Evolutionary conservation across 2,329 filamentous ascomycete species (phyloP), one percentile per base, ranked within the genome.

Genomic region (Diplodia mutila): DNA sequence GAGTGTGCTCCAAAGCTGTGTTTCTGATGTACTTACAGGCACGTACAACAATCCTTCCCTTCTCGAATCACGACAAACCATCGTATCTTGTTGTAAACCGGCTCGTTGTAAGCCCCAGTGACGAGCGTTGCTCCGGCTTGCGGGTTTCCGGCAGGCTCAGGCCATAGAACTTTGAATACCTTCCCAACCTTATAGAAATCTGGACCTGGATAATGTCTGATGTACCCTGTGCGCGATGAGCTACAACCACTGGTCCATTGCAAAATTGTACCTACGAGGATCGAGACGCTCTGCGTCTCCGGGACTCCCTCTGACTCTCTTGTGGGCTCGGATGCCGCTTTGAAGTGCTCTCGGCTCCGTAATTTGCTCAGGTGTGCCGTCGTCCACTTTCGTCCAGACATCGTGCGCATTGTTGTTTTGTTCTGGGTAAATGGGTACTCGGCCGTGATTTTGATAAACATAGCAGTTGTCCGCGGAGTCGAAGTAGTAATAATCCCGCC

Each of bases 61-160:
- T 63, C 63, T 11, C 65, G 61, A 18, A 69, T 57, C 4, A 68
- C 69, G 2, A 69, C 54, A 65, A 68, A 68, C 67, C 69, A 69
- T 16, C 69, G 67, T 21, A 69, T 64, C 21, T 68, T 69, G 25
- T 29, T 34, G 48, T 54, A 52, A 16, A 63, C 27, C 8, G 23
- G 21, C 9, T 67, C 49, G 1, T 46, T 54, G 8, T 11, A 61
- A 8, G 32, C 8, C 0, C 65, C 65, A 6, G 65, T 61, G n/a
- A 67, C 25, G 8, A 54, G 32, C 5, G 65, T 61, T 2, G 16
- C 34, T 8, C 48, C 55, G 3, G 42, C n/a, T 6, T 61, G 21
- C 2, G 54, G 32, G 6, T 52, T 61, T 7, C 46, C 48, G 1
- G 65, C 55, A 1, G 65, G 65, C 21, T 67, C 65, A 7, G 65